A percentile compares a stretch with the other conserved stretches of the same genome.
phyloP scores from a whole-genome alignment of 2,329 filamentous ascomycete genomes.

The Fusarium neocosmosporiellum region DNA sequence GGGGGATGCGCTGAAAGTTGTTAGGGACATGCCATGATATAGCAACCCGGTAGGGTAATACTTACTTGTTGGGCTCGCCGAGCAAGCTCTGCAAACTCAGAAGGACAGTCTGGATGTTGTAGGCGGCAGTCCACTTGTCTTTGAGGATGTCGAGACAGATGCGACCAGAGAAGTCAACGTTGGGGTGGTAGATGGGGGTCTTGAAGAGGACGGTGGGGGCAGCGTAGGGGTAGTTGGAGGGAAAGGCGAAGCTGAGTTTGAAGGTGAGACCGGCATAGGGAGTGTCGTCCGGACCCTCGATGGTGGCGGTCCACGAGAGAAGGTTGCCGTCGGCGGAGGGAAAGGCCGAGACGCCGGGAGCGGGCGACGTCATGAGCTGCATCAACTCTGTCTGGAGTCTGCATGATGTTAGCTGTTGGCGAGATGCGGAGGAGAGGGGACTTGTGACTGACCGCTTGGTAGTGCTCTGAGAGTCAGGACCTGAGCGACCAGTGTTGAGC shows the following conservation, averaged over 20 bases:
- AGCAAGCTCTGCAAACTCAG: conserved; percentile 94
- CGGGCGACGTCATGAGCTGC: conserved; percentile 96
- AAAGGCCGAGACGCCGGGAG: conserved; percentile 94
- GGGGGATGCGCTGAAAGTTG: conserved; percentile 78
- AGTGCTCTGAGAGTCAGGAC: conserved; percentile 77
- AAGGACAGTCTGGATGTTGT: conserved; percentile 94
- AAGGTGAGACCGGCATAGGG: conserved; percentile 89
- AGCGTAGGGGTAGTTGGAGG: conserved; percentile 91
- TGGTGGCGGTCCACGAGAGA: conserved; percentile 92
- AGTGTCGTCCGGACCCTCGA: conserved; percentile 89
- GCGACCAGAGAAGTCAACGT: conserved; percentile 95
- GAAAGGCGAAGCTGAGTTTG: conserved; percentile 93
- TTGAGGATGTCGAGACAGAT: conserved; percentile 99
- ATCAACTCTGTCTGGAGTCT: conserved; percentile 98
- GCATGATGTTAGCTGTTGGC: conserved; percentile 23
- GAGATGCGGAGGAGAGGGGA: not conserved
- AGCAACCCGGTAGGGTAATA: conserved; percentile 21
- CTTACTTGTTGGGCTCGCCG: conserved; percentile 98
- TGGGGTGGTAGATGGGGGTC: conserved; percentile 99
- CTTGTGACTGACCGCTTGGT: conserved; percentile 73
- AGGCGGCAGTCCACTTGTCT: conserved; percentile 98
- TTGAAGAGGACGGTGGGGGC: conserved; percentile 95
- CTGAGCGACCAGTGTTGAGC: conserved; percentile 66
- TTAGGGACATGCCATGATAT: conserved; percentile 21
- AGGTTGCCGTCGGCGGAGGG: conserved; percentile 91